These are phyloP conservation scores for Anacardium occidentale DNA, from an alignment of 345 rosid genomes.

Conservation along the genomic window DNA sequence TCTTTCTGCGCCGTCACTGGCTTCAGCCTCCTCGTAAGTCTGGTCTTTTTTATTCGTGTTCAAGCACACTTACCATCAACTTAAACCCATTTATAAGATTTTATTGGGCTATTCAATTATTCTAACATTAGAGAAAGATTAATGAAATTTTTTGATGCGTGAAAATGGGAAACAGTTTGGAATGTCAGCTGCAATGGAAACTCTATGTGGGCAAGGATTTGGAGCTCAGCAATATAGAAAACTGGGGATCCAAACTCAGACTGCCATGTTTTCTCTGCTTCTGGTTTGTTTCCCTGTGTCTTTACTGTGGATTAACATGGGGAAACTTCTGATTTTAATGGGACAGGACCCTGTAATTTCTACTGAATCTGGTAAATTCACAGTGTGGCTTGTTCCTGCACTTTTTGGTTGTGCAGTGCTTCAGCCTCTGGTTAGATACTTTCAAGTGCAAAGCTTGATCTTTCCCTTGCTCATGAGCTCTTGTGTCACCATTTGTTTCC, in stretches of 20 bases:
- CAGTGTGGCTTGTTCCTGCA: conserved; percentile 56
- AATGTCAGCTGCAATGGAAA: conserved; percentile 74
- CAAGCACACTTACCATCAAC: too few species aligned
- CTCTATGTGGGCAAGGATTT: conserved; percentile 72
- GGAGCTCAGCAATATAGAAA: conserved; percentile 61
- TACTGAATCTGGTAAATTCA: conserved; percentile 49
- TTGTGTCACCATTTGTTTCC: conserved; percentile 37
- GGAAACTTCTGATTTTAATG: conserved; percentile 39
- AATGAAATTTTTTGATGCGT: background rate
- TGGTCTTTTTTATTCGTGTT: background rate
- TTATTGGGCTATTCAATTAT: too few species aligned
- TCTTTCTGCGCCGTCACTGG: conserved; percentile 75
- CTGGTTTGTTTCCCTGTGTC: conserved; percentile 55
- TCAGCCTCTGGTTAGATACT: conserved; percentile 56
- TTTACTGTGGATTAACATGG: conserved; percentile 55
- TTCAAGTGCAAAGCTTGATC: conserved; percentile 57
- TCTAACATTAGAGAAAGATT: background rate
- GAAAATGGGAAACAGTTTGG: conserved; percentile 48
- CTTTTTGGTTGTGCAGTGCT: conserved; percentile 57
- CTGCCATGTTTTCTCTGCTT: conserved; percentile 45
- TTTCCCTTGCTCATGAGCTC: conserved; percentile 57
- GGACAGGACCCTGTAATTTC: conserved; percentile 69
- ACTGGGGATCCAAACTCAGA: conserved; percentile 57
- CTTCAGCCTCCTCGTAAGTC: conserved; percentile 66
- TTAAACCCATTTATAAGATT: too few species aligned